Evolutionary conservation across 768 basidiomycete species (phyloP).

Genomic region (Pholiota conissans): DNA sequence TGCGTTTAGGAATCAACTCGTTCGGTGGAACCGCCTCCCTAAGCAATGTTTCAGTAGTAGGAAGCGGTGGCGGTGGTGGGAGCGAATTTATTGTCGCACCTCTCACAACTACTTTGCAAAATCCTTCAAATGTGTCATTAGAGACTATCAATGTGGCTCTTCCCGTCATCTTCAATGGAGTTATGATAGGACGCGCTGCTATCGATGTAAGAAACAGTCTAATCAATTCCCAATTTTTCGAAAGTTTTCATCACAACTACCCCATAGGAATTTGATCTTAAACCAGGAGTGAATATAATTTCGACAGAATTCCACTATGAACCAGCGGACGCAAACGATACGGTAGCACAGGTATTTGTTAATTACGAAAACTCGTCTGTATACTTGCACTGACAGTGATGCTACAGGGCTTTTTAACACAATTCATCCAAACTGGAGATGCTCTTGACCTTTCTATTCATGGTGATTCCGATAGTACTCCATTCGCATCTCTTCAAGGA

Average conservation of each 20-base stretch:
- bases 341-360: constrained; percentile 49
- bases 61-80: constrained; percentile 66
- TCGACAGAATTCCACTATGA: constrained; percentile 67
- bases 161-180: constrained; percentile 55
- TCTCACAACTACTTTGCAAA: constrained; percentile 56
- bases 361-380: neutral
- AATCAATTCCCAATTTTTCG: neutral
- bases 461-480: constrained; percentile 60
- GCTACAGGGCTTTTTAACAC: constrained; percentile 51
- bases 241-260: neutral
- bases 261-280: constrained; percentile 51
- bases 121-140: constrained; percentile 70
- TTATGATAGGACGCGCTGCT: constrained; percentile 57
- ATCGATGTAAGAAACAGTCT: constrained; percentile 49
- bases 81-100: constrained; percentile 58
- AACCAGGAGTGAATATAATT: constrained; percentile 55
- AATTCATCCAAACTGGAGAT: constrained; percentile 56
- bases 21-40: constrained; percentile 55
- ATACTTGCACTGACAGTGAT: neutral
- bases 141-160: constrained; percentile 57
- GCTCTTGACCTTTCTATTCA: constrained; percentile 51
- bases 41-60: constrained; percentile 57
- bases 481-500: constrained; percentile 57
- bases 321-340: constrained; percentile 65
- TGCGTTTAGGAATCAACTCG: constrained; percentile 49